Evolutionary conservation across 2,329 filamentous ascomycete genomes (phyloP), one percentile per base, ranked within the genome.

Genomic region (Colletotrichum sp.): DNA sequence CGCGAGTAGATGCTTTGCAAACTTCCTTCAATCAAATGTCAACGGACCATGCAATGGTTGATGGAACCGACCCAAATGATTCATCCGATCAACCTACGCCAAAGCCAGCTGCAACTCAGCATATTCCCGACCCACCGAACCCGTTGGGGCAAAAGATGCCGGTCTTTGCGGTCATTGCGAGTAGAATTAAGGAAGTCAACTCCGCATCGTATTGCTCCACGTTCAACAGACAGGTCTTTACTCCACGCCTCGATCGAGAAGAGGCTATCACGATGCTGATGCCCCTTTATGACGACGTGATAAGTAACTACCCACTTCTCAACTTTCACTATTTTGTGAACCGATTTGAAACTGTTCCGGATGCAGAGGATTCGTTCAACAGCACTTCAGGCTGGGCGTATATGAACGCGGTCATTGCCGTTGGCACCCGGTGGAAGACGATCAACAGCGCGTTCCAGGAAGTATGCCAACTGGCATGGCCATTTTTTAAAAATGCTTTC

Each of bases 351-450:
- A 73, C 29, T 15, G 15, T 70, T 8, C 43, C 62, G 2, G 33
- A 62, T 13, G 68, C 68, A 6, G 64, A 72, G 0, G 68, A 71
- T 5, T 43, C 72, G 6, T 76, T 76, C 43, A 64, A 72, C 38
- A 74, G 59, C 33, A 65, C 71, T 13, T 62, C 64, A 6, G 71
- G 74, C 11, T 76, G 74, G 74, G 74, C 74, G 12, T 76, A 74
- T 43, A 55, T 70, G 24, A 72, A 72, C 16, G 43, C 51, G 7
- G 59, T 67, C 15, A 69, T 76, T 11, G 65, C 72, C 3, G 54
- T 76, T 1, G 74, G 74, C 2, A 63, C 65, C 4, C 59, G 59
- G 11, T 67, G 57, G n/a, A 76, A 74, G 47, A 63, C 71, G 8
- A 65, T 72, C 18, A 76, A 76, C 34, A 54, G 36, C 21, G 57